These are phyloP conservation scores for Xerophyta viscosa DNA, from an alignment of 106 monocot species.

Conservation along the genomic window DNA sequence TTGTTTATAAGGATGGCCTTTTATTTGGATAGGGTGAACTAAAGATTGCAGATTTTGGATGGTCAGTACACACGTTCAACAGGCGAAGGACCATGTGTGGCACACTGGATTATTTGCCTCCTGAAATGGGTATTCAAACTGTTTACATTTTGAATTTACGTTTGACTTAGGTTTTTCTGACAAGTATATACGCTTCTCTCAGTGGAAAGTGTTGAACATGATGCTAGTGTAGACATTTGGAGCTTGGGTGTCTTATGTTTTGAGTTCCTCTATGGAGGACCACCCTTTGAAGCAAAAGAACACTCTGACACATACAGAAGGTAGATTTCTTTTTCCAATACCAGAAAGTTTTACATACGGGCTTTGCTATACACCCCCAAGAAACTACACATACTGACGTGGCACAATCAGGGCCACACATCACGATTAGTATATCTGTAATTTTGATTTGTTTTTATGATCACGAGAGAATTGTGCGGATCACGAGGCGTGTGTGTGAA, in stretches of 20 bases:
- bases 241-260: conserved; percentile 94
- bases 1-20: too few relatives aligned
- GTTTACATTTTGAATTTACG: background rate
- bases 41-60: conserved; percentile 98
- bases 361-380: too few relatives aligned
- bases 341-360: too few relatives aligned
- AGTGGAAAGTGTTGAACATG: conserved; percentile 97
- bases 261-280: conserved; percentile 93
- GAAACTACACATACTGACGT: too few relatives aligned
- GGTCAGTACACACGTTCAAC: conserved; percentile 97
- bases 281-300: conserved; percentile 97
- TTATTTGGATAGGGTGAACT: conserved; percentile 18
- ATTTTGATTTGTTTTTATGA: too few relatives aligned
- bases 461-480: too few relatives aligned
- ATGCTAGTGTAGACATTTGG: conserved; percentile 93
- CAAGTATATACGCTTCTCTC: conserved; percentile 2
- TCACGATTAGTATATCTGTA: too few relatives aligned
- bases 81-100: conserved; percentile 92
- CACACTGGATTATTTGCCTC: conserved; percentile 95
- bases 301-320: conserved; percentile 96
- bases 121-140: conserved; percentile 83
- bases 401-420: too few relatives aligned
- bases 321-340: conserved; percentile 25
- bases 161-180: background rate
- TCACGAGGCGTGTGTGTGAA: too few relatives aligned